Evolutionary conservation across 1,139 yeast genomes (phyloP).

Genomic region (Debaryomycetaceae sp.): DNA sequence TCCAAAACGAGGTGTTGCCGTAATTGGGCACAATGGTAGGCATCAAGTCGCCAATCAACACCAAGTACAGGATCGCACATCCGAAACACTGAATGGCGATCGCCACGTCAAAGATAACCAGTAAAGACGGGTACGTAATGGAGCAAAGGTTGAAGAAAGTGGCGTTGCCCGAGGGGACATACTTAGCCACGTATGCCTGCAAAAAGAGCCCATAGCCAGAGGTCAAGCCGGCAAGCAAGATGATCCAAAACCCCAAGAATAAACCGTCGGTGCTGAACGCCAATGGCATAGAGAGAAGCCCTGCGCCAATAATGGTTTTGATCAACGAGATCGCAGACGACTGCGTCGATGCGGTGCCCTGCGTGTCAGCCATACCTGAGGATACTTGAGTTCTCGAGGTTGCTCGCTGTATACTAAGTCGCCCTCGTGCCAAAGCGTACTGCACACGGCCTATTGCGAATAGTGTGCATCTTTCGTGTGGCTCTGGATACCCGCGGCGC

Average conservation of each 20-base stretch:
- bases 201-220: conserved; percentile 78
- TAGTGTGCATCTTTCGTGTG: no score
- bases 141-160: conserved; percentile 83
- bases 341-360: conserved; percentile 21
- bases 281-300: conserved; percentile 87
- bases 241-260: conserved; percentile 58
- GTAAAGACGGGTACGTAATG: conserved; percentile 77
- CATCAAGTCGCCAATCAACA: conserved; percentile 44
- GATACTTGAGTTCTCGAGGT: no score
- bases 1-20: conserved; percentile 35
- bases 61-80: conserved; percentile 43
- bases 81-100: conserved; percentile 78
- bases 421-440: no score
- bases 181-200: conserved; percentile 70
- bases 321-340: conserved; percentile 59
- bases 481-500: no score
- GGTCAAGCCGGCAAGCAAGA: conserved; percentile 69
- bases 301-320: conserved; percentile 85
- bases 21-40: conserved; percentile 29
- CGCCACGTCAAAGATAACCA: conserved; percentile 80
- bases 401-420: no score
- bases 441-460: no score
- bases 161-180: conserved; percentile 68
- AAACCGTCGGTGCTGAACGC: conserved; percentile 87
- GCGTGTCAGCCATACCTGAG: no score